Evolutionary conservation across 2,329 filamentous ascomycete species (phyloP).

Genomic region (Colletotrichum sojae): DNA sequence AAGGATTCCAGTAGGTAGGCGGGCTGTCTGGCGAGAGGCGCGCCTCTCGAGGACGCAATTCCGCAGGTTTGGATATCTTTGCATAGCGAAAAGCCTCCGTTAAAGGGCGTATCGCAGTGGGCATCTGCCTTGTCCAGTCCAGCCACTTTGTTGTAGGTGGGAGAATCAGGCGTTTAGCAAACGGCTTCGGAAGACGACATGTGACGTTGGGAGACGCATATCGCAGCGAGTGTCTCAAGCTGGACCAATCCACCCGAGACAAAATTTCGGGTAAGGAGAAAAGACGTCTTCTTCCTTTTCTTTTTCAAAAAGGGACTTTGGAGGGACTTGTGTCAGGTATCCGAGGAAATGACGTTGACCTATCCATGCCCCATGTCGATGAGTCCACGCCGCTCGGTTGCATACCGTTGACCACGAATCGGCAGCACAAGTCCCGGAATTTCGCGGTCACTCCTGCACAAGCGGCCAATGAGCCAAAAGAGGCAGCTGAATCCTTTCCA

Average conservation of each 20-base stretch:
- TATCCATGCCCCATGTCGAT: neutral
- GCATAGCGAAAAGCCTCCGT: neutral
- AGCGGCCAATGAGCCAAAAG: slow-evolving; percentile 18
- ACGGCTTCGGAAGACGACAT: neutral
- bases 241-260: neutral
- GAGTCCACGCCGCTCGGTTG: slow-evolving; percentile 17
- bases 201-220: slow-evolving; percentile 10
- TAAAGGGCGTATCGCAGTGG: neutral
- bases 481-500: slow-evolving; percentile 15
- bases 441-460: slow-evolving; percentile 4
- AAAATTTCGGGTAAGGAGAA: slow-evolving; percentile 8
- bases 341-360: slow-evolving; percentile 20
- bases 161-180: neutral
- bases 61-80: slow-evolving; percentile 15
- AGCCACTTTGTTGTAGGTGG: slow-evolving; percentile 7
- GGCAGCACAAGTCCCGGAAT: slow-evolving; percentile 14
- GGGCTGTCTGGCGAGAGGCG: slow-evolving; percentile 14
- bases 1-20: slow-evolving; percentile 34
- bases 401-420: slow-evolving; percentile 21
- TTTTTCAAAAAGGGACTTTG: neutral
- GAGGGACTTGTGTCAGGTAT: neutral
- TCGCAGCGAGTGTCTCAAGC: slow-evolving; percentile 4
- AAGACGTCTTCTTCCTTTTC: neutral
- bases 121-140: slow-evolving; percentile 9
- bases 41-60: neutral